These are phyloP conservation scores for Austroboletus niveus DNA, from an alignment of 1,284 basidiomycete species.

Conservation along the genomic window DNA sequence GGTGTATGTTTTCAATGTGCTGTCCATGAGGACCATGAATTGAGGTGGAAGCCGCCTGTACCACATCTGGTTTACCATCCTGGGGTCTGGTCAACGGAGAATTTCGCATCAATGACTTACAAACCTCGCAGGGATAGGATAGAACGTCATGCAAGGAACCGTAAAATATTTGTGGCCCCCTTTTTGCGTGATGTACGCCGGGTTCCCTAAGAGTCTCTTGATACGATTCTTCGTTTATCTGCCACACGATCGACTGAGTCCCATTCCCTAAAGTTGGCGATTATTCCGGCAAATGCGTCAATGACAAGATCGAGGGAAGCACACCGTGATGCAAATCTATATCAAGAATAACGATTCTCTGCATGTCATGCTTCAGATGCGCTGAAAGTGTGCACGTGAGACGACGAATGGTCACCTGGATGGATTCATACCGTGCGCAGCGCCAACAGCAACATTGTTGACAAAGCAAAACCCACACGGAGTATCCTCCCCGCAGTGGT, in stretches of 20 bases:
- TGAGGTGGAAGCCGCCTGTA: conserved; percentile 83
- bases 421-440: conserved; percentile 72
- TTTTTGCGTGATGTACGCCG: neutral
- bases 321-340: conserved; percentile 91
- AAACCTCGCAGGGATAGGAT: conserved; percentile 90
- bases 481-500: conserved; percentile 86
- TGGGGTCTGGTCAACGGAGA: conserved; percentile 30
- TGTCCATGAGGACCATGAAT: conserved; percentile 86
- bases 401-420: neutral
- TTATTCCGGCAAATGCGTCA: neutral
- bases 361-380: conserved; percentile 76
- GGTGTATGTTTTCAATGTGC: conserved; percentile 89
- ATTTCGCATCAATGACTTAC: conserved; percentile 1
- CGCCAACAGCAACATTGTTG: conserved; percentile 90
- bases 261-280: conserved; percentile 69
- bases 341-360: conserved; percentile 85
- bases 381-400: conserved; percentile 43
- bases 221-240: conserved; percentile 87
- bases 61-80: conserved; percentile 77
- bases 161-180: conserved; percentile 10
- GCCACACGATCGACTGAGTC: conserved; percentile 72
- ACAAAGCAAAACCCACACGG: conserved; percentile 88
- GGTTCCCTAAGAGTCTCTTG: conserved; percentile 60
- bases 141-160: conserved; percentile 67
- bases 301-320: conserved; percentile 8